Evolutionary conservation across 495 filamentous ascomycete species (phyloP).

Genomic region (Friedmanniomyces simplex): DNA sequence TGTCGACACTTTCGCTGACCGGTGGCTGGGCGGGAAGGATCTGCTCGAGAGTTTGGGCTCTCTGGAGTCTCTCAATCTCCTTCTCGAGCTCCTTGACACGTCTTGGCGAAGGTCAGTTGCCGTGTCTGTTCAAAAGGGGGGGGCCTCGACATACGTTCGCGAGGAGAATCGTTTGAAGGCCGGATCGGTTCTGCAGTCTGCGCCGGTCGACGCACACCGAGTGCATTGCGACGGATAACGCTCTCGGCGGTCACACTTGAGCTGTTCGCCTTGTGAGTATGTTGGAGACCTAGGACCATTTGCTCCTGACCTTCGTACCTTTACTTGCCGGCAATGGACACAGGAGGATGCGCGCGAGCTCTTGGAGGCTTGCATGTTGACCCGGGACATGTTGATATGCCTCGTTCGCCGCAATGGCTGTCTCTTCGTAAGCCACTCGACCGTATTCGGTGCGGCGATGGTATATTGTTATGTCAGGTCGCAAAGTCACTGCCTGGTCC

Average conservation of each 20-base stretch:
- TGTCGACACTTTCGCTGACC: neutral
- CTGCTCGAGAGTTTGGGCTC: constrained; percentile 1
- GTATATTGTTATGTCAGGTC: too few relatives aligned
- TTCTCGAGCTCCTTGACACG: constrained; percentile 4
- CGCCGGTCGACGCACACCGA: neutral
- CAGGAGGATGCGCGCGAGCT: neutral
- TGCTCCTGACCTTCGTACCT: neutral
- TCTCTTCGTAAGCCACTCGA: too few relatives aligned
- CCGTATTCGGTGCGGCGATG: too few relatives aligned
- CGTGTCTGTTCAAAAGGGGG: neutral
- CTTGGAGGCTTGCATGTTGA: neutral
- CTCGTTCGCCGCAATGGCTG: too few relatives aligned
- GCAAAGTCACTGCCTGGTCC: too few relatives aligned
- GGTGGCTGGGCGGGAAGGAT: neutral
- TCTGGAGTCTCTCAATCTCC: constrained; percentile 2
- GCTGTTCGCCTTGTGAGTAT: neutral
- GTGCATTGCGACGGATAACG: constrained; percentile 10
- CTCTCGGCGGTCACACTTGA: constrained; percentile 11
- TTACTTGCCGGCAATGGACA: neutral
- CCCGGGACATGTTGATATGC: neutral
- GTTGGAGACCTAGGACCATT: neutral
- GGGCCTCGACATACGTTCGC: constrained; percentile 3
- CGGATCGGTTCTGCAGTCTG: constrained; percentile 13
- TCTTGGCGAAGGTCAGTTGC: neutral
- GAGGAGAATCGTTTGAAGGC: constrained; percentile 12